Evolutionary conservation across 2,329 filamentous ascomycete genomes (phyloP).

Genomic region (Arthrocladium fulminans): DNA sequence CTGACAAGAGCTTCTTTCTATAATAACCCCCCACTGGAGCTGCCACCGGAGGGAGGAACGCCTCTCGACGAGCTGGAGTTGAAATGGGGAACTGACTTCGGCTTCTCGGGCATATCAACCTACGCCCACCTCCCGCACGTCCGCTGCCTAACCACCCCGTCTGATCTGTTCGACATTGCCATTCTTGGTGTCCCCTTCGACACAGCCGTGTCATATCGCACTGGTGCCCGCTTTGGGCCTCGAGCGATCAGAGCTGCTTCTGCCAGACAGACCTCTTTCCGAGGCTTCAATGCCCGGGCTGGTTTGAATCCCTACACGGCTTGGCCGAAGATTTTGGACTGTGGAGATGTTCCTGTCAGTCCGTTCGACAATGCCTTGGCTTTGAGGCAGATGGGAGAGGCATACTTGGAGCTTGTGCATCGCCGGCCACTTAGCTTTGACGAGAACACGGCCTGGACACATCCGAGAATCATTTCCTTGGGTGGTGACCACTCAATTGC

Average conservation of each 20-base stretch:
- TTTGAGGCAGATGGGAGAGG: slow-evolving; percentile 72
- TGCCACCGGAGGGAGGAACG: slow-evolving; percentile 24
- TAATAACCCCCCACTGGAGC: slow-evolving; percentile 33
- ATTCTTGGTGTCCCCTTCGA: slow-evolving; percentile 30
- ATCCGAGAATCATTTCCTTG: slow-evolving; percentile 54
- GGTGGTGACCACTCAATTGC: slow-evolving; percentile 67
- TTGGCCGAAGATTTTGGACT: slow-evolving; percentile 75
- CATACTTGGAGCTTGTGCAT: slow-evolving; percentile 60
- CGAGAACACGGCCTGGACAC: slow-evolving; percentile 21
- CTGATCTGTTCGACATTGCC: slow-evolving; percentile 50
- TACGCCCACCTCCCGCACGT: slow-evolving; percentile 63
- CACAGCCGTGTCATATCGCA: slow-evolving; percentile 27
- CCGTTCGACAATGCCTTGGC: slow-evolving; percentile 81
- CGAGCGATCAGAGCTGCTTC: slow-evolving; percentile 79
- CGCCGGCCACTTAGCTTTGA: slow-evolving; percentile 30
- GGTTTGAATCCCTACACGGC: slow-evolving; percentile 73
- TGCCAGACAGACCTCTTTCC: slow-evolving; percentile 66
- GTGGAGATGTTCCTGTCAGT: slow-evolving; percentile 79
- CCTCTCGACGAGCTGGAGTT: slow-evolving; percentile 35
- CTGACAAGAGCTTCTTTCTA: slow-evolving; percentile 26
- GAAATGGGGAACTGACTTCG: slow-evolving; percentile 48
- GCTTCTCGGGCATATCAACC: slow-evolving; percentile 64
- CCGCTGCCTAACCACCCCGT: slow-evolving; percentile 60
- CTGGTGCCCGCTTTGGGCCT: slow-evolving; percentile 72
- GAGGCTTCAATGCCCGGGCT: slow-evolving; percentile 75